These are phyloP conservation scores for Penicillium sp. DNA, from an alignment of 2,329 filamentous ascomycete species.

Conservation along the genomic window DNA sequence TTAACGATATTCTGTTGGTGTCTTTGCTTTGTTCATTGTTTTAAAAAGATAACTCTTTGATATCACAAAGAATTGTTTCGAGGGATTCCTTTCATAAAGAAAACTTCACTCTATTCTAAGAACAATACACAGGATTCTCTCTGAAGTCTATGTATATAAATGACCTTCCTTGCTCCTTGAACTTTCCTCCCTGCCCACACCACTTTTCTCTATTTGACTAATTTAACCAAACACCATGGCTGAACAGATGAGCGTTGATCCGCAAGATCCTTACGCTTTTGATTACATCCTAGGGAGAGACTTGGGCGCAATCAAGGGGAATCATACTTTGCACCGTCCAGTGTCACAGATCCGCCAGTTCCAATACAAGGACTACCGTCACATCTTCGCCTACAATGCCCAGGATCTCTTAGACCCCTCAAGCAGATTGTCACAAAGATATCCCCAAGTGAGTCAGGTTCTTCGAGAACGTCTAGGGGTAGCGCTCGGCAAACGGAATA, in stretches of 20 bases:
- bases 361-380: background rate
- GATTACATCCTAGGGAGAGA: background rate
- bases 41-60: background rate
- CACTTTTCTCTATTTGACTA: background rate
- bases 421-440: constrained; percentile 1
- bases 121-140: background rate
- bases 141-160: background rate
- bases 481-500: constrained; percentile 3
- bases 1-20: background rate
- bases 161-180: background rate
- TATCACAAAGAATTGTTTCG: background rate
- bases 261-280: background rate
- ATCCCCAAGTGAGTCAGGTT: constrained; percentile 14
- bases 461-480: constrained; percentile 8
- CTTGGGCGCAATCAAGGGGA: background rate
- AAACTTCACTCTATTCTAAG: background rate
- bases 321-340: background rate
- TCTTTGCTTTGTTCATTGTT: background rate
- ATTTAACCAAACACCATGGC: background rate
- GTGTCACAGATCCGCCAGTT: background rate
- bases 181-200: background rate
- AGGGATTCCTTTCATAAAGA: background rate
- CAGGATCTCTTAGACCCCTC: constrained; percentile 9
- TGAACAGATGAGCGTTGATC: background rate
- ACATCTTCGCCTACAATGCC: background rate